Conservation (phyloP, 495 filamentous ascomycete species). For the Peziza echinospora region DNA sequence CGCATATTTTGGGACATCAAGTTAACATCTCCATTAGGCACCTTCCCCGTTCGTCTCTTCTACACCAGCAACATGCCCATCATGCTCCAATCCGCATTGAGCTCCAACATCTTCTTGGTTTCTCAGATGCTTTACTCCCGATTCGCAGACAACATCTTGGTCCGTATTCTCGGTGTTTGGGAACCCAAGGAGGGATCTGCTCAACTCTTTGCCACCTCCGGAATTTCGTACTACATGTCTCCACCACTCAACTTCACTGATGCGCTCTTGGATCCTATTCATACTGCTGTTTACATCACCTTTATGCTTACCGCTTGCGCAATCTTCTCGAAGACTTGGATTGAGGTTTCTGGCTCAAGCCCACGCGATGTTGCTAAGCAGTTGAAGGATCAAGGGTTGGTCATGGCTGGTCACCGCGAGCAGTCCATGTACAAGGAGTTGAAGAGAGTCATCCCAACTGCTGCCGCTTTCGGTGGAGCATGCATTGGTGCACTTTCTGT, state of each 20-base stretch:
- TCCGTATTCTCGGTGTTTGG: constrained; percentile 93
- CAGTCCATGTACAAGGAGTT: constrained; percentile 99
- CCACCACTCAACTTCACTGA: constrained; percentile 94
- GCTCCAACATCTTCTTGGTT: constrained; percentile 97
- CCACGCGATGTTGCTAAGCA: constrained; percentile 98
- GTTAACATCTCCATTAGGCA: constrained; percentile 20
- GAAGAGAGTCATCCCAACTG: constrained; percentile 95
- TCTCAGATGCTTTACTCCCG: constrained; percentile 97
- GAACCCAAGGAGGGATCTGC: constrained; percentile 89
- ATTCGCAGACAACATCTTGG: constrained; percentile 94
- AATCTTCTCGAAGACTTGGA: constrained; percentile 99
- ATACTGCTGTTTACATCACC: constrained; percentile 83
- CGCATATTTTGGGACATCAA: constrained; percentile 22
- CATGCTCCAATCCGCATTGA: constrained; percentile 95
- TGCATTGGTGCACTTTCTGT: constrained; percentile 97
- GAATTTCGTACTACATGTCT: constrained; percentile 98
- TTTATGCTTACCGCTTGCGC: constrained; percentile 97
- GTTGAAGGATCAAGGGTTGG: constrained; percentile 95
- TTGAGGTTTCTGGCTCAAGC: constrained; percentile 93
- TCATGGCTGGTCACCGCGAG: constrained; percentile 98
- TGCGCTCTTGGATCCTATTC: constrained; percentile 83
- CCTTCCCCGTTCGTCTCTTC: constrained; percentile 58
- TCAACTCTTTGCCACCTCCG: constrained; percentile 79
- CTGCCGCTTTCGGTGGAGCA: constrained; percentile 94
- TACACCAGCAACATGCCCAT: constrained; percentile 95